A percentile compares a stretch with the other conserved stretches of the same genome.
Evolutionary conservation across 106 monocot genomes (phyloP).

Genomic region (Vanilla planifolia): DNA sequence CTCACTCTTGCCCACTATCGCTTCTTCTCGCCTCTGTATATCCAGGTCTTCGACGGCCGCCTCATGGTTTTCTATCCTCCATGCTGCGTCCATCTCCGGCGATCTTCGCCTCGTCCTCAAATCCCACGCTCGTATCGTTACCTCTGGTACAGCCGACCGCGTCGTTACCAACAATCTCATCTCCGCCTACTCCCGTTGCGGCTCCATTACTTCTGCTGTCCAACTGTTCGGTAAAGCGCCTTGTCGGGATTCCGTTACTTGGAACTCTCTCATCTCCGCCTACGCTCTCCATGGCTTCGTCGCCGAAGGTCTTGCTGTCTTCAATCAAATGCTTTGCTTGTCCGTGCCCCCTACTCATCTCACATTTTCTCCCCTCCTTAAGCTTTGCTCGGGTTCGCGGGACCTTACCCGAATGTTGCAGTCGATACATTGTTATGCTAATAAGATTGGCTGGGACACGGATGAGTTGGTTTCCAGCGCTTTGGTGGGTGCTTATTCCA

Average conservation of each 20-base stretch:
- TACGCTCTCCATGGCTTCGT: slow-evolving; percentile 35
- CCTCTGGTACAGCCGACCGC: slow-evolving; percentile 31
- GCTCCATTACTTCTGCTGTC: slow-evolving; percentile 30
- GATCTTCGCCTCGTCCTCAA: slow-evolving; percentile 19
- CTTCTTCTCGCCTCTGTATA: slow-evolving; percentile 2
- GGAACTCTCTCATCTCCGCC: slow-evolving; percentile 71
- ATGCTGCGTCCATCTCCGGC: slow-evolving; percentile 14
- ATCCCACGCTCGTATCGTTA: slow-evolving; percentile 38
- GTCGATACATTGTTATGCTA: slow-evolving; percentile 23
- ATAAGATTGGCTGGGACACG: slow-evolving; percentile 26
- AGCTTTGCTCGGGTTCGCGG: slow-evolving; percentile 37
- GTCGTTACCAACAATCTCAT: slow-evolving; percentile 69
- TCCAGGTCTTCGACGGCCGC: slow-evolving; percentile 4
- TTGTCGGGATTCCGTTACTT: slow-evolving; percentile 38
- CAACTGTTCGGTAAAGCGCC: slow-evolving; percentile 40
- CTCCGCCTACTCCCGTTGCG: slow-evolving; percentile 29
- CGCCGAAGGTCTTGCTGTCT: slow-evolving; percentile 25
- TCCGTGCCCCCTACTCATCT: slow-evolving; percentile 18
- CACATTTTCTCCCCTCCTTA: slow-evolving; percentile 58
- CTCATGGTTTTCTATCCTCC: slow-evolving; percentile 29
- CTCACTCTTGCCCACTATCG: background rate
- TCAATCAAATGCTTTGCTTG: slow-evolving; percentile 34
- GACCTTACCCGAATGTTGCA: slow-evolving; percentile 13
- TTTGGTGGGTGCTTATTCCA: slow-evolving; percentile 42
- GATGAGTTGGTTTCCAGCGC: slow-evolving; percentile 48